phyloP scores from a whole-genome alignment of 2,329 filamentous ascomycete species.

The Penicillium nordicum region DNA sequence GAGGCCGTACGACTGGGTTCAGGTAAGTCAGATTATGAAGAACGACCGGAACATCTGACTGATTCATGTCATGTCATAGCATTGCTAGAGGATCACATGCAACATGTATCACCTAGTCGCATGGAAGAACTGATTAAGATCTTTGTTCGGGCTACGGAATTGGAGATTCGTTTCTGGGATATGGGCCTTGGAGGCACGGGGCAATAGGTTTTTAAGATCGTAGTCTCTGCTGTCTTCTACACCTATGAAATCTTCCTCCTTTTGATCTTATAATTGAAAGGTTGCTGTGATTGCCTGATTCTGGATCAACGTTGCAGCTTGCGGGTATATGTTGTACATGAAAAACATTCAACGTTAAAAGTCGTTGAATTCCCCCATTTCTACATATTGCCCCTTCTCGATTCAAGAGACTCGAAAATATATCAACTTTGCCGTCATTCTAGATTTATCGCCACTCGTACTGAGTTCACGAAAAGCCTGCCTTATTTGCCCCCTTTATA shows the following conservation, averaged over 20 bases:
- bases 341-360: neutral
- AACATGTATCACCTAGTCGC: slow-evolving; percentile 67
- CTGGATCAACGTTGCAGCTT: neutral
- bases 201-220: neutral
- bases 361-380: too few species aligned
- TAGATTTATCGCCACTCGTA: neutral
- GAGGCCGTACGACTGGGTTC: slow-evolving; percentile 68
- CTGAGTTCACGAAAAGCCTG: neutral
- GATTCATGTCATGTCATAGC: slow-evolving; percentile 43
- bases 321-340: neutral
- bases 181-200: slow-evolving; percentile 52
- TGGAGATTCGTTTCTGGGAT: slow-evolving; percentile 73
- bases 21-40: slow-evolving; percentile 49
- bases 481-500: slow-evolving; percentile 1
- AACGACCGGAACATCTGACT: neutral
- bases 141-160: slow-evolving; percentile 80
- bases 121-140: slow-evolving; percentile 81
- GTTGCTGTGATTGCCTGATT: neutral
- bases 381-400: neutral
- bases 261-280: neutral
- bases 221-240: neutral
- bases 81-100: slow-evolving; percentile 70
- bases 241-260: neutral
- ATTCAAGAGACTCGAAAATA: neutral
- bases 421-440: neutral